phyloP scores from a whole-genome alignment of 176 grass and related monocot genomes.

The Otatea glauca region DNA sequence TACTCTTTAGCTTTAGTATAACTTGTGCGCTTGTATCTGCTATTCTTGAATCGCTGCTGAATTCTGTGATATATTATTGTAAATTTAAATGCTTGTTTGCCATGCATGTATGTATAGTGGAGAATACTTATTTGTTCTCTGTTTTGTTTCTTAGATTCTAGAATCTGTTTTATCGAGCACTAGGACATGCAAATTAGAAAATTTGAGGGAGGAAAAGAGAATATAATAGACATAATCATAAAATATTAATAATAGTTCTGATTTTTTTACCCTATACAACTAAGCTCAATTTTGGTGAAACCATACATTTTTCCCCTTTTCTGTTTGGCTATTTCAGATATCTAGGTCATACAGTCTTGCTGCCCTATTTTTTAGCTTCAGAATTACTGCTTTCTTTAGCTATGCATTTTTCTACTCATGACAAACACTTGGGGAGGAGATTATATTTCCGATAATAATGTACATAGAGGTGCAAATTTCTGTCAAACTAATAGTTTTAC shows the following conservation, averaged over 20 bases:
- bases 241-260: conserved; percentile 1
- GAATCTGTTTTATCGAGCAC: not conserved
- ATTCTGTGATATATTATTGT: not conserved
- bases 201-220: not conserved
- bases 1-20: not conserved
- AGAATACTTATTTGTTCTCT: not conserved
- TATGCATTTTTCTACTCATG: not conserved
- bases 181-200: not conserved
- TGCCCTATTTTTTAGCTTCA: not conserved
- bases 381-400: not conserved
- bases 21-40: not conserved
- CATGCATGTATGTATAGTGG: not conserved
- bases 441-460: not conserved
- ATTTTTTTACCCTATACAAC: not conserved
- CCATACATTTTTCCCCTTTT: not conserved
- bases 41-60: not conserved
- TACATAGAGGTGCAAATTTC: not conserved
- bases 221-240: not conserved
- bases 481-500: not conserved
- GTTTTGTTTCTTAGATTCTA: not conserved
- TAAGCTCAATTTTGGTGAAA: not conserved
- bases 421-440: not conserved
- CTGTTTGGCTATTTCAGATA: not conserved
- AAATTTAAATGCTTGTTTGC: not conserved
- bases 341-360: not conserved